These are phyloP conservation scores for Tolypocladium nubicola DNA, from an alignment of 2,329 filamentous ascomycete genomes.

Conservation along the genomic window DNA sequence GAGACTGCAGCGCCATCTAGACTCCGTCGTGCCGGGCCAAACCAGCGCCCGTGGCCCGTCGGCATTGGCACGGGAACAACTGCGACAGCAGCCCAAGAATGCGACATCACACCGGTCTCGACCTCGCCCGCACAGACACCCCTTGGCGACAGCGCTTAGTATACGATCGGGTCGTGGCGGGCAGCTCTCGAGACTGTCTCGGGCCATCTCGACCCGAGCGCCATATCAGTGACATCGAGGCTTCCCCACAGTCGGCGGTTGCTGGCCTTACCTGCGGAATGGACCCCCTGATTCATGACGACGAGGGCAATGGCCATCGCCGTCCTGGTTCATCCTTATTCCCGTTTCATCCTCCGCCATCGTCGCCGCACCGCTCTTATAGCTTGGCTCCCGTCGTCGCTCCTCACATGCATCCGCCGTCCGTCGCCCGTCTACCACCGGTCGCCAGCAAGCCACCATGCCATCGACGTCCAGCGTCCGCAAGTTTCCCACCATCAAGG, in stretches of 20 bases:
- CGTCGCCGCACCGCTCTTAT: not conserved
- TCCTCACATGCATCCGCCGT: not conserved
- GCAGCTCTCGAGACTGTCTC: not conserved
- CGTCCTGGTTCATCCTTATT: not conserved
- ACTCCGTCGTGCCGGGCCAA: too few relatives aligned
- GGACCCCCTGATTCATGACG: not conserved
- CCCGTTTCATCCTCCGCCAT: not conserved
- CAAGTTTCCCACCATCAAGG: conserved; percentile 65
- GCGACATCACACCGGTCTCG: too few relatives aligned
- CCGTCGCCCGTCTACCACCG: not conserved
- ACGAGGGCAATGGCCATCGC: not conserved
- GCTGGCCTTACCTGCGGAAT: not conserved
- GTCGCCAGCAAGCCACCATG: not conserved
- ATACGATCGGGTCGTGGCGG: not conserved
- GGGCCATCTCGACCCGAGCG: not conserved
- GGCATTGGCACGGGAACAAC: too few relatives aligned
- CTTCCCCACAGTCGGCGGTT: not conserved
- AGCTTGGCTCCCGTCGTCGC: not conserved
- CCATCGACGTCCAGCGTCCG: conserved; percentile 20
- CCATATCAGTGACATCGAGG: not conserved
- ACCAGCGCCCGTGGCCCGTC: too few relatives aligned
- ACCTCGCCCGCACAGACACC: too few relatives aligned
- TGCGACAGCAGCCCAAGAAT: too few relatives aligned
- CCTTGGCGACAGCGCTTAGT: too few relatives aligned
- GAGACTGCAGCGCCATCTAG: too few relatives aligned